Conservation (phyloP, 2,329 filamentous ascomycete species). For the Aspergillus versicolor region DNA sequence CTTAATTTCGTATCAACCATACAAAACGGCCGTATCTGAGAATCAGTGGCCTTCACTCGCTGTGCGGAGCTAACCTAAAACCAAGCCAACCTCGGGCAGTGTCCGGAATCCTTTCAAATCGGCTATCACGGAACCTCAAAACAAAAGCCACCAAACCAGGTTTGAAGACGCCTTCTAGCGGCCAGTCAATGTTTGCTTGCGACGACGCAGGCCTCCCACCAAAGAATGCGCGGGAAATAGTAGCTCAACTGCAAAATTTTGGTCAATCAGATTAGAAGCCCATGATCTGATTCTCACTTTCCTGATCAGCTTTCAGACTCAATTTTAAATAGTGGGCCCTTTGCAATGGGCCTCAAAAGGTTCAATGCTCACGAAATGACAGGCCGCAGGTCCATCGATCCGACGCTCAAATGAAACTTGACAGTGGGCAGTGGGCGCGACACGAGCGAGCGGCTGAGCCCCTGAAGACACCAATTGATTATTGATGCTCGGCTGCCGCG, state of each 20-base stretch:
- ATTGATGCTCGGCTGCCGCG: slow-evolving; percentile 6
- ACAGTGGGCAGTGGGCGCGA: too few relatives aligned
- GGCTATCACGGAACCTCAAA: neutral
- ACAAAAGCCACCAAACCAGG: neutral
- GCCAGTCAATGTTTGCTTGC: neutral
- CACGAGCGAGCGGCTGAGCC: neutral
- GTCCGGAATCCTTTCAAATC: neutral
- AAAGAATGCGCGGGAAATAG: neutral
- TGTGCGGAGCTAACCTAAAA: neutral
- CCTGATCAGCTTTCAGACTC: neutral
- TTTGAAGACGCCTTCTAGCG: neutral
- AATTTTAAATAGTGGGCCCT: neutral
- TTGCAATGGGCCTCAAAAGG: neutral
- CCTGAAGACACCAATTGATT: neutral
- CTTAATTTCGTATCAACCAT: neutral
- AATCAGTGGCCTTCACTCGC: neutral
- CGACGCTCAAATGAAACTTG: neutral
- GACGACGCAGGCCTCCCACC: neutral
- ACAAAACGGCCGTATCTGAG: neutral
- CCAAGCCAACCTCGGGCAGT: neutral
- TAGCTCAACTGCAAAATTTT: neutral
- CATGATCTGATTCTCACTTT: neutral
- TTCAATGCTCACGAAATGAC: neutral
- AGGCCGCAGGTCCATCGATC: neutral
- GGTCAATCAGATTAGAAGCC: neutral